Percentiles rank a stretch among this genome's conserved stretches.
These are phyloP conservation scores for Clavulina sp. DNA, from an alignment of 768 basidiomycete species.

Conservation along the genomic window DNA sequence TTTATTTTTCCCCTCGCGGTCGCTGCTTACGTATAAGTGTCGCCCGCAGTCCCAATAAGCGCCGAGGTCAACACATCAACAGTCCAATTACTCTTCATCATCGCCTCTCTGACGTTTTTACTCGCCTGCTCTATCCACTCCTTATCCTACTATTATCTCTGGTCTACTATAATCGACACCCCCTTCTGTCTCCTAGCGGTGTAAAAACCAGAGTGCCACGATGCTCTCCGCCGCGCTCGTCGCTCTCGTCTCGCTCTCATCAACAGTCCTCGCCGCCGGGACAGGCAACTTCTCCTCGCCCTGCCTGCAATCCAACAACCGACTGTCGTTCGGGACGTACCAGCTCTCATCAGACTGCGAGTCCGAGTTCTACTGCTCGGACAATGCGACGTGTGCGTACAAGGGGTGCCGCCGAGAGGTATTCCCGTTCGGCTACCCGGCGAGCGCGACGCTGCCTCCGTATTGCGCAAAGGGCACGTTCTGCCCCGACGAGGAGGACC, in stretches of 20 bases:
- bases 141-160: background rate
- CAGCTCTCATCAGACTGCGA: constrained; percentile 70
- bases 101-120: too few relatives aligned
- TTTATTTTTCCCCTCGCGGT: too few relatives aligned
- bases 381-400: constrained; percentile 32
- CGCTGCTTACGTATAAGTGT: too few relatives aligned
- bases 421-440: constrained; percentile 51
- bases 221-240: too few relatives aligned
- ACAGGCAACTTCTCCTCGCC: too few relatives aligned
- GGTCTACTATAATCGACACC: background rate
- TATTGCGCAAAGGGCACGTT: constrained; percentile 47
- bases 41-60: too few relatives aligned
- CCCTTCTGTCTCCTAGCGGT: background rate
- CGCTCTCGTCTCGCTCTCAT: too few relatives aligned
- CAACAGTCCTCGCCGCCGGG: too few relatives aligned
- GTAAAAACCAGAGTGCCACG: too few relatives aligned
- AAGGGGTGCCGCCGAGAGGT: constrained; percentile 63
- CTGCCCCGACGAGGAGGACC: constrained; percentile 70
- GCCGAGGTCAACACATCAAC: too few relatives aligned
- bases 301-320: constrained; percentile 39
- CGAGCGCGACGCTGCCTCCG: constrained; percentile 27
- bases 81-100: too few relatives aligned
- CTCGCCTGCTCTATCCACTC: background rate
- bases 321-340: constrained; percentile 58
- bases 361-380: constrained; percentile 45